phyloP scores from a whole-genome alignment of 116 monocot species.

The Trichopus zeylanicus region DNA sequence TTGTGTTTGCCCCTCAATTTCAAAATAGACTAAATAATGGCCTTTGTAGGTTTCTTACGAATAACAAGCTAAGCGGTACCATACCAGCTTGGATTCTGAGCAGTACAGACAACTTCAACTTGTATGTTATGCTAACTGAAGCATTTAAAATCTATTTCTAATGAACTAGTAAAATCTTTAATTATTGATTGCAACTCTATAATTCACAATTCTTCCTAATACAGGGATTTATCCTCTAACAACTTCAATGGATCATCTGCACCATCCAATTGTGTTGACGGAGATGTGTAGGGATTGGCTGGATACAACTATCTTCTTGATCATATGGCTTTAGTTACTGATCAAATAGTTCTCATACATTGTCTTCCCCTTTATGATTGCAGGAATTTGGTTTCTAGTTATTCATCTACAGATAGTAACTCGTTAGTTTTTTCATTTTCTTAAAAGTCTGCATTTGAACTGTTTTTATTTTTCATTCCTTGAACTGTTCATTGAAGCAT shows the following conservation, averaged over 20 bases:
- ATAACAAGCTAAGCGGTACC: slow-evolving; percentile 16
- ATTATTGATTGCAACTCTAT: neutral
- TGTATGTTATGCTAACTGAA: slow-evolving; percentile 8
- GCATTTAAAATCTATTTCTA: neutral
- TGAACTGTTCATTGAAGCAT: neutral
- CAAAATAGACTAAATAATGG: neutral
- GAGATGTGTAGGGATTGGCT: slow-evolving; percentile 23
- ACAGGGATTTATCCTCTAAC: slow-evolving; percentile 24
- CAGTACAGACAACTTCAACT: slow-evolving; percentile 1
- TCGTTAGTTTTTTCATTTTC: slow-evolving; percentile 14
- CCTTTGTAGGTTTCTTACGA: slow-evolving; percentile 16
- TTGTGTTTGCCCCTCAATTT: no score
- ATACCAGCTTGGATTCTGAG: slow-evolving; percentile 20
- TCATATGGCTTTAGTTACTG: neutral
- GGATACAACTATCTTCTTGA: neutral
- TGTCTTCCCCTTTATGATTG: neutral
- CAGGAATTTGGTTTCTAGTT: slow-evolving; percentile 46
- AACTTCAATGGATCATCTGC: slow-evolving; percentile 15
- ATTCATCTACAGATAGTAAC: slow-evolving; percentile 20
- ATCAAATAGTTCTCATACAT: neutral
- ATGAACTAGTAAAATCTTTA: no score
- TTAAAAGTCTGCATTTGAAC: neutral
- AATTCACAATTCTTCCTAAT: neutral
- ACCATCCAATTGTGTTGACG: slow-evolving; percentile 19
- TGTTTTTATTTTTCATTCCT: neutral